phyloP scores from a whole-genome alignment of 164 flowering plant species.

The Houttuynia cordata region DNA sequence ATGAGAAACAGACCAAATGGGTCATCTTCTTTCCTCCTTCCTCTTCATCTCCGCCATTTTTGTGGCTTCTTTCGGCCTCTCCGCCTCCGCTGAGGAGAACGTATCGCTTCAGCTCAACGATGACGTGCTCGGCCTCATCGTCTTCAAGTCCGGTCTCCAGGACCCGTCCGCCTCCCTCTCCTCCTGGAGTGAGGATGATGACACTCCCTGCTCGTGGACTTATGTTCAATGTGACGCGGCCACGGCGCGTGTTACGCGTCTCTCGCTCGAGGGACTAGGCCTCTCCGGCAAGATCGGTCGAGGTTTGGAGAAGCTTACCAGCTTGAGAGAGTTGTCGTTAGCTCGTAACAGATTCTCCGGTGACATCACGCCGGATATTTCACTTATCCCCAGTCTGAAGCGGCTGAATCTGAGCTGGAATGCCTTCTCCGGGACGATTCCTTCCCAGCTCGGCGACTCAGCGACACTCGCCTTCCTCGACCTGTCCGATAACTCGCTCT shows the following conservation, averaged over 20 bases:
- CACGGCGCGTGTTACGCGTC: slow-evolving; percentile 34
- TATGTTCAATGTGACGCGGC: slow-evolving; percentile 44
- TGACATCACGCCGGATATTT: slow-evolving; percentile 26
- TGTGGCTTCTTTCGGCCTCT: neutral
- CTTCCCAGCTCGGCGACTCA: slow-evolving; percentile 15
- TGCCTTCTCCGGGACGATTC: slow-evolving; percentile 45
- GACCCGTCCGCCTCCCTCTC: slow-evolving; percentile 42
- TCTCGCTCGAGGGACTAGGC: slow-evolving; percentile 43
- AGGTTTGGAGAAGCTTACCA: slow-evolving; percentile 50
- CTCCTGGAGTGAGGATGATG: slow-evolving; percentile 77
- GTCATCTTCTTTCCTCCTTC: neutral
- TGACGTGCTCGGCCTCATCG: slow-evolving; percentile 75
- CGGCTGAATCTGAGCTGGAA: slow-evolving; percentile 53
- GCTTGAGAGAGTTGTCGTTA: slow-evolving; percentile 38
- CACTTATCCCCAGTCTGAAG: slow-evolving; percentile 19
- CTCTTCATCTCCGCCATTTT: slow-evolving; percentile 1
- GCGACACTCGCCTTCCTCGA: slow-evolving; percentile 41
- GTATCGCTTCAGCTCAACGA: slow-evolving; percentile 43
- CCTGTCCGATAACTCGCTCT: slow-evolving; percentile 44
- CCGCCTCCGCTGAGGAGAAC: slow-evolving; percentile 7
- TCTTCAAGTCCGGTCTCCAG: slow-evolving; percentile 58
- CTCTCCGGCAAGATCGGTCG: slow-evolving; percentile 64
- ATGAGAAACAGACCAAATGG: neutral
- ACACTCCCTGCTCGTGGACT: slow-evolving; percentile 72
- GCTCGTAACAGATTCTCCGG: slow-evolving; percentile 56